Evolutionary conservation across 169 alveolate genomes (phyloP), one percentile per base, ranked within the genome.

Genomic region (Eimeria necatrix): DNA sequence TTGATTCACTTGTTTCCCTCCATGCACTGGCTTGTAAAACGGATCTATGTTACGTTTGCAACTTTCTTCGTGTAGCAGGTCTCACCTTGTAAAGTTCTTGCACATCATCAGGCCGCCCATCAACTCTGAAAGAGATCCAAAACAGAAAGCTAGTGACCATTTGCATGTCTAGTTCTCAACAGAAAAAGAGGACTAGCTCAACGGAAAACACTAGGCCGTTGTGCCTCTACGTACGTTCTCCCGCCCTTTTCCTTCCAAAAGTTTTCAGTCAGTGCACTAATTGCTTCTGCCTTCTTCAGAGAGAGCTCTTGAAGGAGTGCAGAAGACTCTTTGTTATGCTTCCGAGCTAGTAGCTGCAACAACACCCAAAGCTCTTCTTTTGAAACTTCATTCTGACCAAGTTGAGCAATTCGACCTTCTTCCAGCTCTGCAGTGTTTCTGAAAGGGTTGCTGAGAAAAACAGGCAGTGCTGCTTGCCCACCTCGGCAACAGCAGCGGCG

Each of bases 301-400:
- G 81, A 61, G 16, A 85, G 93, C 81, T 85, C 93, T 85, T 61
- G 93, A 41, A 85, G 93, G 12, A 85, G 61, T 12, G 81, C 22
- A 20, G 81, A 60, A 0, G 52, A n/a, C 49, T 85, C 93, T 61
- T 14, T 85, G 4, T 59, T 52, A 64, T 85, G 93, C 24, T 59
- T 85, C 41, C 93, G 93, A 9, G 93, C 93, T 20, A 85, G 49
- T 81, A 85, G 93, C 81, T 85, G 93, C 93, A 61, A 61, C 73
- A 85, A 20, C 61, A 60, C 20, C 68, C 48, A 76, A 6, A 59
- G 68, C 68, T 20, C 2, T 32, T 2, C 41, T 32, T 32, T 32
- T 32, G 41, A 32, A 32, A 32, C 41, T 0, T 32, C 68, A 59
- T 9, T 59, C 0, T 18, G 48, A 52, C 81, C 84, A 41, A 18